Evolutionary conservation across 306 rosid genomes (phyloP), one percentile per base, ranked within the genome.

Genomic region (Medicago ruthenica): DNA sequence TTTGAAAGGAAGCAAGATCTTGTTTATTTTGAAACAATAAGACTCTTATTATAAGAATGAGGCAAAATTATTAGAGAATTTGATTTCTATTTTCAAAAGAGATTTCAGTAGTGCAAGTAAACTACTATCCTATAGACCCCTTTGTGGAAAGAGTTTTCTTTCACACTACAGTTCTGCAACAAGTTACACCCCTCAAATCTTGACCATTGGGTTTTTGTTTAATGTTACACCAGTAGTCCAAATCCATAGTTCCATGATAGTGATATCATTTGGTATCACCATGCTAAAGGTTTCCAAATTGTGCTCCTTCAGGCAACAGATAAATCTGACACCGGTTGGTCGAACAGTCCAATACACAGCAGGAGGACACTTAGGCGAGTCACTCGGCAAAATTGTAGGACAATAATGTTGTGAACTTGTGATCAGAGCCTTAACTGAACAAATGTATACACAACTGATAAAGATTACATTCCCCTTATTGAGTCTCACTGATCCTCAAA

Each of bases 401-500:
- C 54, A 40, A 48, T 4, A 15, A 64, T 37, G 36, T 15, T n/a
- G 36, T 18, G 70, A 58, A 44, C 40, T 59, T 59, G 40, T 59
- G 65, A 59, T 22, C 17, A 24, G 37, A 14, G 40, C 10, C 17
- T 12, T 24, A 59, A 13, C 9, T 13, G 37, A 17, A 7, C 13
- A 27, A 60, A 8, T 60, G 11, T 60, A 24, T 59, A 13, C 12
- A 60, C 66, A 60, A 60, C 51, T 73, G 44, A 74, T 40, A 70
- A 68, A 62, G 12, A 39, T 36, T 45, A 24, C 75, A 70, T 58
- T 6, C 44, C 31, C 41, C 36, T 45, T 45, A 18, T 34, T 67
- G 22, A 67, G 57, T 62, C 57, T 68, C 15, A 9, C 4, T 55
- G 74, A 67, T 79, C 73, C 45, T 79, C 58, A 79, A 18, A 84